phyloP scores from a whole-genome alignment of 495 filamentous ascomycete genomes.

The Choiromyces venosus region DNA sequence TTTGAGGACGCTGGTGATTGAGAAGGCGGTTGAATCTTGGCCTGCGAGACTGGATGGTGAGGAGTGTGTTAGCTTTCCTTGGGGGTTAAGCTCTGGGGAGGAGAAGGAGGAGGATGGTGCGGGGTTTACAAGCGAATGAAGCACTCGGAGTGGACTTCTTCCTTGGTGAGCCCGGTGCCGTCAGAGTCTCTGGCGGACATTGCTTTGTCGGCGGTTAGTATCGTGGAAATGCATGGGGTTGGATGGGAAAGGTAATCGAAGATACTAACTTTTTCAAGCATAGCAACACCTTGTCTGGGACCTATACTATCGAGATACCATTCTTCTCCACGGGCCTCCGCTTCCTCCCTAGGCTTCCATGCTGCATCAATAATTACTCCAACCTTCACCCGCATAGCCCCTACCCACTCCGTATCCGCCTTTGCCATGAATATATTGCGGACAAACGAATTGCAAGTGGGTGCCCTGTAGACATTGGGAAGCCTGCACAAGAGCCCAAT shows the following conservation, averaged over 20 bases:
- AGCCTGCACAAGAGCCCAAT: neutral
- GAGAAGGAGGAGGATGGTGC: neutral
- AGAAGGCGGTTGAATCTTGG: conserved; percentile 59
- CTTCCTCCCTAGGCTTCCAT: neutral
- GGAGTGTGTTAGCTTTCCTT: neutral
- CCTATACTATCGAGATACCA: neutral
- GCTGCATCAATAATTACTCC: neutral
- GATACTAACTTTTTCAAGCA: neutral
- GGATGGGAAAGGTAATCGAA: neutral
- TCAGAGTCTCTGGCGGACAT: neutral
- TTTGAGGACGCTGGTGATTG: conserved; percentile 55
- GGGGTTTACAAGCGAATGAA: neutral
- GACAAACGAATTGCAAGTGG: neutral
- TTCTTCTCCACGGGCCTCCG: neutral
- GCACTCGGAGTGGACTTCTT: conserved; percentile 45
- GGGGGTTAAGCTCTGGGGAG: conserved; percentile 15
- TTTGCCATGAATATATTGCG: neutral
- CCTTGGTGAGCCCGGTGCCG: neutral
- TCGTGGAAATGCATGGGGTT: neutral
- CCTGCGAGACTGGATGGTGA: conserved; percentile 47
- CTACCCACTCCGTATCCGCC: neutral
- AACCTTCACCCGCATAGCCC: neutral
- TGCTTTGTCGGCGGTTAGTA: neutral
- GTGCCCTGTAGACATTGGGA: neutral
- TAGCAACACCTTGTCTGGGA: neutral